These are phyloP conservation scores for Cercophora scortea DNA, from an alignment of 495 filamentous ascomycete genomes.

Conservation along the genomic window DNA sequence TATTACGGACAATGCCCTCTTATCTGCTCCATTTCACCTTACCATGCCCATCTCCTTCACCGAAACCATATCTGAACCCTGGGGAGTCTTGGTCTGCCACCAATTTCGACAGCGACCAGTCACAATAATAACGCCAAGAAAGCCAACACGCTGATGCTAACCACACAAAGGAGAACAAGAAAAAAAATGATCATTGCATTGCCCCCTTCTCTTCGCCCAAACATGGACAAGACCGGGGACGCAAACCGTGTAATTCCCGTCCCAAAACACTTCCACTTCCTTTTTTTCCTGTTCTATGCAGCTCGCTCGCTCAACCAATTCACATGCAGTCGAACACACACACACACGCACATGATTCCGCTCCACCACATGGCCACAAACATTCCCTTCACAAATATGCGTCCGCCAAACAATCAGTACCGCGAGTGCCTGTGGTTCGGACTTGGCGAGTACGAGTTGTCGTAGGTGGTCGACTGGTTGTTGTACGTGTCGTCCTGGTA, in stretches of 20 bases:
- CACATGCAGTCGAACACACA: too few relatives aligned
- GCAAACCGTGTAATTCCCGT: too few relatives aligned
- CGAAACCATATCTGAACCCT: too few relatives aligned
- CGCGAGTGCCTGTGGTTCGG: slow-evolving; percentile 27
- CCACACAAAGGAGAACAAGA: slow-evolving; percentile 2
- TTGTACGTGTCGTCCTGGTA: slow-evolving; percentile 59
- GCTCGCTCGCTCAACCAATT: too few relatives aligned
- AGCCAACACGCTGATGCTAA: slow-evolving; percentile 19
- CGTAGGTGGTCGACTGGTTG: slow-evolving; percentile 30
- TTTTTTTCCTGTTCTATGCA: too few relatives aligned
- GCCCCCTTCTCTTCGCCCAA: too few relatives aligned
- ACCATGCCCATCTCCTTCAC: too few relatives aligned
- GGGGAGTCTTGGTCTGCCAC: not conserved
- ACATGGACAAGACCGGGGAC: too few relatives aligned
- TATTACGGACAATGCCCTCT: not conserved
- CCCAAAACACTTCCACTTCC: too few relatives aligned
- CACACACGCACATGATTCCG: too few relatives aligned
- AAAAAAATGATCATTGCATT: not conserved
- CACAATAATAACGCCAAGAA: slow-evolving; percentile 2
- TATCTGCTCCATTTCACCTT: not conserved
- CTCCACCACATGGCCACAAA: too few relatives aligned
- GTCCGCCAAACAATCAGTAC: not conserved
- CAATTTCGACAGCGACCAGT: not conserved
- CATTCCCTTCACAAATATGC: too few relatives aligned
- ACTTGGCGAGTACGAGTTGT: slow-evolving; percentile 33